Conservation (phyloP, 1,284 basidiomycete species). For the Heliocybe sulcata region DNA sequence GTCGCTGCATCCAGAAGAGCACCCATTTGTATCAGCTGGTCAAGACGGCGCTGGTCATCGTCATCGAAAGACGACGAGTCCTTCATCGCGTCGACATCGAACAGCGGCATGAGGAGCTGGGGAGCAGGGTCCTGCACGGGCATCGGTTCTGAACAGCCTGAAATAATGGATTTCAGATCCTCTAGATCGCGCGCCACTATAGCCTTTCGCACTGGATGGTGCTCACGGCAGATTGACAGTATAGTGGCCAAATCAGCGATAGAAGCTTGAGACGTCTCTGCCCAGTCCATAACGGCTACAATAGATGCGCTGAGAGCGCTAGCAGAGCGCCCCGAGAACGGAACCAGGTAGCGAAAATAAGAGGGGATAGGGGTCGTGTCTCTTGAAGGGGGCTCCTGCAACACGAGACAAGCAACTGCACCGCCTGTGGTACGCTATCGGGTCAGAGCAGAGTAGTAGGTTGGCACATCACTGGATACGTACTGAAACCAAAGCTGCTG, state of each 20-base stretch:
- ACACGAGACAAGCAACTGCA: neutral
- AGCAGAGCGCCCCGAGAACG: neutral
- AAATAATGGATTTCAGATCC: too few relatives aligned
- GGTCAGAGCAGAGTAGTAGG: neutral
- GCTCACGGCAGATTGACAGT: too few relatives aligned
- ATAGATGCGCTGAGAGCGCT: neutral
- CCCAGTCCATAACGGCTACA: too few relatives aligned
- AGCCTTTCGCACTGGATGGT: too few relatives aligned
- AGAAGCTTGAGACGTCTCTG: too few relatives aligned
- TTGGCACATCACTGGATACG: neutral
- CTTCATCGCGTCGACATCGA: too few relatives aligned
- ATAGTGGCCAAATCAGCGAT: too few relatives aligned
- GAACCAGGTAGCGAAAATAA: neutral
- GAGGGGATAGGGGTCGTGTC: neutral
- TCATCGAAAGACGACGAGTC: neutral
- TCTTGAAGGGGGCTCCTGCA: neutral
- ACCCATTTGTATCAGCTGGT: too few relatives aligned
- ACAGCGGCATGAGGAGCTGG: too few relatives aligned
- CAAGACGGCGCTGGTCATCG: constrained; percentile 5
- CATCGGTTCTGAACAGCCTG: too few relatives aligned
- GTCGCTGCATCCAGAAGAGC: constrained; percentile 7
- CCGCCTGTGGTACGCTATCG: neutral
- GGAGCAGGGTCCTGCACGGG: too few relatives aligned
- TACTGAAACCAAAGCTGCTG: neutral
- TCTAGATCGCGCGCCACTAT: too few relatives aligned